These are phyloP conservation scores for Quillaja saponaria DNA, from an alignment of 306 rosid species.

Conservation along the genomic window DNA sequence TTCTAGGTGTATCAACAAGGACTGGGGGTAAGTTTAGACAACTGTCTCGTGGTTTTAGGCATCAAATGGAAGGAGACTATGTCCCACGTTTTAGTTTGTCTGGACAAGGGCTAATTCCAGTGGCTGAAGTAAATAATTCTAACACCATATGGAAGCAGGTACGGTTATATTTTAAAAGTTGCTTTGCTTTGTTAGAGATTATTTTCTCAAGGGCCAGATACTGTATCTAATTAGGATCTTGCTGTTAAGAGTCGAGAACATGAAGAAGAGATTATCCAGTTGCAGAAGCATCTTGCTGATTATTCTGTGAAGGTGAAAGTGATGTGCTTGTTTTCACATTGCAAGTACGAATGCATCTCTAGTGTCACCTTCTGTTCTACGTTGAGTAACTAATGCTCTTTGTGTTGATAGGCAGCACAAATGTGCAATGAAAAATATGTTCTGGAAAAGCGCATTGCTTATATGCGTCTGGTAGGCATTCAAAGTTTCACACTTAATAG, in stretches of 20 bases:
- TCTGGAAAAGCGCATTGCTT: constrained; percentile 92
- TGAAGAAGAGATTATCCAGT: constrained; percentile 80
- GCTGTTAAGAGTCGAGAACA: constrained; percentile 63
- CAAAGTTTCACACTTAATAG: background rate
- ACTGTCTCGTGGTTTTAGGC: constrained; percentile 48
- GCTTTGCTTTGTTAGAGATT: constrained; percentile 13
- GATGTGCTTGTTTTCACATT: constrained; percentile 16
- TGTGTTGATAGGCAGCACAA: constrained; percentile 69
- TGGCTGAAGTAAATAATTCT: constrained; percentile 57
- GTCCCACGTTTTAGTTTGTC: constrained; percentile 53
- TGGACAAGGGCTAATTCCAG: constrained; percentile 63
- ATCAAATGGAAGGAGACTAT: constrained; percentile 54
- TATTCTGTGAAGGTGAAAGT: constrained; percentile 76
- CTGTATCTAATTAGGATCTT: constrained; percentile 54
- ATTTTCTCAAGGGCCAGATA: constrained; percentile 28
- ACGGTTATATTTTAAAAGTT: constrained; percentile 22
- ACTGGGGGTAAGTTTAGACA: constrained; percentile 28
- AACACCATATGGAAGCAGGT: constrained; percentile 82
- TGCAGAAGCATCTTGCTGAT: constrained; percentile 78
- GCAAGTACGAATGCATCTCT: constrained; percentile 5
- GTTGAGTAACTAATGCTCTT: constrained; percentile 24
- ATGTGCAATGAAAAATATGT: constrained; percentile 77
- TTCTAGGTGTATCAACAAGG: constrained; percentile 15
- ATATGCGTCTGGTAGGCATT: constrained; percentile 82
- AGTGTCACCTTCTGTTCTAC: constrained; percentile 10